Evolutionary conservation across 306 rosid genomes (phyloP).

Genomic region (Glycine soja): DNA sequence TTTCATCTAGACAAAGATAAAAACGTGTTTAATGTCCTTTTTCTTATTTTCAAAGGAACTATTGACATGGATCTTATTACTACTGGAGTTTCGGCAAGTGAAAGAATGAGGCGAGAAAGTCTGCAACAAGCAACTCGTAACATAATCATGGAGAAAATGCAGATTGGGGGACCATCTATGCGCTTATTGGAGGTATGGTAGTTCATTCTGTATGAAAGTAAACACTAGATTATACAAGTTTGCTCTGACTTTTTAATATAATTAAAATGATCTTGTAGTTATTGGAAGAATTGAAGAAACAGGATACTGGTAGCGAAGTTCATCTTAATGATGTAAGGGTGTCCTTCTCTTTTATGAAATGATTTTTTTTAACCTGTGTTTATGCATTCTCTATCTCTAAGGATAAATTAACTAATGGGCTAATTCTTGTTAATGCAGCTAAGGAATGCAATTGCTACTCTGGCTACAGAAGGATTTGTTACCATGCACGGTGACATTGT

Average conservation of each 20-base stretch:
- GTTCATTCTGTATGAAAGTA: constrained; percentile 18
- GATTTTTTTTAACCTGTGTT: constrained; percentile 13
- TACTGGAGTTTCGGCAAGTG: constrained; percentile 96
- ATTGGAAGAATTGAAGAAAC: constrained; percentile 86
- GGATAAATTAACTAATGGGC: constrained; percentile 22
- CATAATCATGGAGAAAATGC: constrained; percentile 91
- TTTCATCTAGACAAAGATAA: constrained; percentile 26
- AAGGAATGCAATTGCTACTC: constrained; percentile 70
- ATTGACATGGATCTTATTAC: constrained; percentile 98
- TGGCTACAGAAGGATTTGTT: constrained; percentile 84
- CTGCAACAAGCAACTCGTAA: constrained; percentile 66
- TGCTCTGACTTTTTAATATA: constrained; percentile 32
- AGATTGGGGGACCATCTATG: constrained; percentile 91
- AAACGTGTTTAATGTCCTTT: constrained; percentile 21
- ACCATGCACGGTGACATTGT: constrained; percentile 75
- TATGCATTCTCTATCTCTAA: not conserved
- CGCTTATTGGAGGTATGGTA: constrained; percentile 76
- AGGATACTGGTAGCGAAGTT: constrained; percentile 66
- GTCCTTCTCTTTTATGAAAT: no score
- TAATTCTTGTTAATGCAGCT: constrained; percentile 59
- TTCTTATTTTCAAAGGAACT: constrained; percentile 63
- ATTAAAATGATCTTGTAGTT: constrained; percentile 57
- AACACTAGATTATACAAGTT: constrained; percentile 1
- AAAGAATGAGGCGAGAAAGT: constrained; percentile 88
- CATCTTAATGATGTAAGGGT: constrained; percentile 73